A percentile compares a stretch with the other conserved stretches of the same genome.
Evolutionary conservation across 1,284 basidiomycete species (phyloP).

Genomic region (Irpex sp.): DNA sequence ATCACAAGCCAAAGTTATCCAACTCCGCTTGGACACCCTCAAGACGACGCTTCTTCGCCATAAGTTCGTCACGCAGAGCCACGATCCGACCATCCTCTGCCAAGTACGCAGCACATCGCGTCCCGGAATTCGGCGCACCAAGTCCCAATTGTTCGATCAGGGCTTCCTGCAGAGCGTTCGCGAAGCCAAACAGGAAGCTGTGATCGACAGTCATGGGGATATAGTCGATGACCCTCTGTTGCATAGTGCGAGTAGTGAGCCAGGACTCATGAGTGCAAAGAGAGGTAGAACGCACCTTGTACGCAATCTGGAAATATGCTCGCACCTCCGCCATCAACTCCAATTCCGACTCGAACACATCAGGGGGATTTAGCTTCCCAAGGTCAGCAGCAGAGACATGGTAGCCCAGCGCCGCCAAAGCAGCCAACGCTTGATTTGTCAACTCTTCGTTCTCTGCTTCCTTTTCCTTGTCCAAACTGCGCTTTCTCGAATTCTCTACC

Average conservation of each 20-base stretch:
- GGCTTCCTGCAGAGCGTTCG: conserved; percentile 29
- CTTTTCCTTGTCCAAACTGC: conserved; percentile 3
- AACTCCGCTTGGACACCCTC: conserved; percentile 32
- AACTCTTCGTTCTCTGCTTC: conserved; percentile 8
- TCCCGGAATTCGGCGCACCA: conserved; percentile 30
- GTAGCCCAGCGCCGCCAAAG: conserved; percentile 32
- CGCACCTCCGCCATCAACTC: conserved; percentile 46
- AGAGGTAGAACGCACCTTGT: conserved; percentile 43
- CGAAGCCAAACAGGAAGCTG: conserved; percentile 36
- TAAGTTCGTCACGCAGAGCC: conserved; percentile 32
- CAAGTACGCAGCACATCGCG: conserved; percentile 36
- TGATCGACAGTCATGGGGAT: conserved; percentile 41
- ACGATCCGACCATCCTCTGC: conserved; percentile 39
- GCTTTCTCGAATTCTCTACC: neutral
- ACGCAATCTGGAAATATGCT: conserved; percentile 47
- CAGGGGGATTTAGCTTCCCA: conserved; percentile 32
- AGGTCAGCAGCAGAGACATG: conserved; percentile 32
- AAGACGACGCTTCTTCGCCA: conserved; percentile 26
- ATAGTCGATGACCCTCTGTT: no score
- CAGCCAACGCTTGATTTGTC: conserved; percentile 25
- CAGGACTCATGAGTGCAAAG: no score
- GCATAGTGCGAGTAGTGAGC: no score
- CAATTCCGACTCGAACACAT: conserved; percentile 45
- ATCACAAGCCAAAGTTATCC: conserved; percentile 22
- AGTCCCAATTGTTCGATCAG: conserved; percentile 38